Percentiles rank a stretch among this genome's conserved stretches.
phyloP scores from a whole-genome alignment of 2,329 filamentous ascomycete species.

The Scedosporium minutisporum region DNA sequence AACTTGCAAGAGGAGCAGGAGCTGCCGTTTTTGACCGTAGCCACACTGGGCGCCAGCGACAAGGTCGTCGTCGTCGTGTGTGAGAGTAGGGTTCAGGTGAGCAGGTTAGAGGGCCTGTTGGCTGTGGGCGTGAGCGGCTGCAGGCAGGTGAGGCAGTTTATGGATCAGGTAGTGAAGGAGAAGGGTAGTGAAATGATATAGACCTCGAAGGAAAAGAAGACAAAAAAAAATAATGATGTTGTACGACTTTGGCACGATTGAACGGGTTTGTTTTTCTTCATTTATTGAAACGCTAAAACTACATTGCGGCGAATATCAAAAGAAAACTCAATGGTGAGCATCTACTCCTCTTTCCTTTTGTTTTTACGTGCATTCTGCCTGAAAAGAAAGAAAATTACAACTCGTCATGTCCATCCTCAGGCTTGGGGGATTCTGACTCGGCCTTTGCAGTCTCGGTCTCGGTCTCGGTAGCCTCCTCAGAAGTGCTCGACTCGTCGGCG shows the following conservation, averaged over 20 bases:
- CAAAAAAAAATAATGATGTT: not conserved
- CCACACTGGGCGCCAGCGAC: conserved; percentile 64
- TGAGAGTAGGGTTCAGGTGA: conserved; percentile 79
- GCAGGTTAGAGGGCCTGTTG: conserved; percentile 81
- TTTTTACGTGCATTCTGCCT: not conserved
- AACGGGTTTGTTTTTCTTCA: not conserved
- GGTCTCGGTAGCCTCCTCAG: conserved; percentile 24
- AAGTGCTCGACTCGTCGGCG: conserved; percentile 14
- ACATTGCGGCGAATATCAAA: not conserved
- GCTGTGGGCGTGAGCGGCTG: conserved; percentile 88
- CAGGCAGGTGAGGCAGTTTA: conserved; percentile 68
- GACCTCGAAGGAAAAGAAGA: not conserved
- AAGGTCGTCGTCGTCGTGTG: conserved; percentile 71
- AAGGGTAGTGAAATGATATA: conserved; percentile 55
- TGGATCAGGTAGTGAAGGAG: conserved; percentile 70
- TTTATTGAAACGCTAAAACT: not conserved
- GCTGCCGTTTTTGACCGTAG: conserved; percentile 79
- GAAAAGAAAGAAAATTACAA: not conserved
- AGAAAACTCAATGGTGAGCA: not conserved
- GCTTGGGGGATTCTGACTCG: not conserved
- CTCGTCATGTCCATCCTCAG: not conserved
- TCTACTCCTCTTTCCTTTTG: not conserved
- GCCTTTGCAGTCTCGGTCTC: not conserved
- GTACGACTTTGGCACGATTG: not conserved
- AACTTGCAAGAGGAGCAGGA: conserved; percentile 78